Evolutionary conservation across 306 rosid genomes (phyloP).

Genomic region (Rubus idaeus): DNA sequence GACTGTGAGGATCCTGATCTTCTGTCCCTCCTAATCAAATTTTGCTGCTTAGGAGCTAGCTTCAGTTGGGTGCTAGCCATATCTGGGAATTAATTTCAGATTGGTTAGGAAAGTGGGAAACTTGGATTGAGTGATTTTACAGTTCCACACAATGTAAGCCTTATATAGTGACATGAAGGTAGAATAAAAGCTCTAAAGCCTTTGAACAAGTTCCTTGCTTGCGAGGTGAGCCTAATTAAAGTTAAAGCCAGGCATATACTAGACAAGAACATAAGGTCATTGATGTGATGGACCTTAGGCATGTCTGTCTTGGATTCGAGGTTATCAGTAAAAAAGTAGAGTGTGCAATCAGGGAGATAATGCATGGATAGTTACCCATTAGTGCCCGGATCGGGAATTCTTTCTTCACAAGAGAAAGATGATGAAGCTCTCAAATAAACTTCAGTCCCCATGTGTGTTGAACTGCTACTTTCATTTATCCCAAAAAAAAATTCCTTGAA

Average conservation of each 20-base stretch:
- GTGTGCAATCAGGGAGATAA: neutral
- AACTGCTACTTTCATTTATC: neutral
- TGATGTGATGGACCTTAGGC: constrained; percentile 14
- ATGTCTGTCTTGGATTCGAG: constrained; percentile 8
- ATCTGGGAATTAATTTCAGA: constrained; percentile 2
- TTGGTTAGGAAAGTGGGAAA: neutral
- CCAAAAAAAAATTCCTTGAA: neutral
- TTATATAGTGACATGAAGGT: constrained; percentile 41
- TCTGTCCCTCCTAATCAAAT: constrained; percentile 32
- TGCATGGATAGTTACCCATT: neutral
- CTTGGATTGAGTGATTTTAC: constrained; percentile 24
- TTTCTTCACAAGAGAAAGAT: neutral
- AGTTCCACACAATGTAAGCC: constrained; percentile 7
- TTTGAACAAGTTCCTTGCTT: constrained; percentile 83
- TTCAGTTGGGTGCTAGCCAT: constrained; percentile 39
- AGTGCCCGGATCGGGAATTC: neutral
- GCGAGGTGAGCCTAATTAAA: constrained; percentile 48
- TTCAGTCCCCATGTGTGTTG: neutral
- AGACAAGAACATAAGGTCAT: constrained; percentile 27
- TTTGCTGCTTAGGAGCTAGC: constrained; percentile 26
- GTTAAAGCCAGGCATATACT: constrained; percentile 41
- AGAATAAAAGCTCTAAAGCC: constrained; percentile 54
- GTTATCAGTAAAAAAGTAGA: constrained; percentile 18
- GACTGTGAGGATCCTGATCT: constrained; percentile 45
- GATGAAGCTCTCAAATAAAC: neutral